Percentiles rank a stretch among this genome's conserved stretches.
These are phyloP conservation scores for Dictyostelium citrinum DNA, from an alignment of 78 protist species.

Conservation along the genomic window DNA sequence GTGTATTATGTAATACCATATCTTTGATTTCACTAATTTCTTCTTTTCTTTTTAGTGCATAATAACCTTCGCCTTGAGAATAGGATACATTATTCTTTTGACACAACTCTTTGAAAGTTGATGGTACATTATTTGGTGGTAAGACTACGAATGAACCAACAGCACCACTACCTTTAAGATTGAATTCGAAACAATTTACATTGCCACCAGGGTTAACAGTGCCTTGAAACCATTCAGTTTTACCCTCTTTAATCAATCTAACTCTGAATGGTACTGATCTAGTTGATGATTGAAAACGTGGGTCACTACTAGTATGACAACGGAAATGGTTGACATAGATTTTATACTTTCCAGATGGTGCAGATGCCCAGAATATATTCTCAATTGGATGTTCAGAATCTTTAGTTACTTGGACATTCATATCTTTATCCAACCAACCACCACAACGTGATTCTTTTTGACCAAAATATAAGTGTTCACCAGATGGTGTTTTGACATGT, in stretches of 20 bases:
- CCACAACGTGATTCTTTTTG: constrained; percentile 9
- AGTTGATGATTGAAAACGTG: not conserved
- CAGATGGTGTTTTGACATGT: not conserved
- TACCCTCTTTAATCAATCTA: not conserved
- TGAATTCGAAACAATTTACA: not conserved
- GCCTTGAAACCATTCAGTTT: not conserved
- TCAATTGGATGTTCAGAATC: constrained; percentile 7
- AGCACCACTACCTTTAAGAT: constrained; percentile 1
- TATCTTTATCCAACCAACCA: constrained; percentile 23
- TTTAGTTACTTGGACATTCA: not conserved
- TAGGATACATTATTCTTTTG: not conserved
- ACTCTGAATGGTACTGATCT: constrained; percentile 20
- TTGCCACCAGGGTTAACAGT: not conserved
- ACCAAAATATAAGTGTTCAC: constrained; percentile 22
- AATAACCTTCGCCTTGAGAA: constrained; percentile 15
- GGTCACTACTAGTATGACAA: not conserved
- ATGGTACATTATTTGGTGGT: not conserved
- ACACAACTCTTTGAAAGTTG: constrained; percentile 5
- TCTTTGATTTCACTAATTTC: not conserved
- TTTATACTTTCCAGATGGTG: not conserved
- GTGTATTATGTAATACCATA: not conserved
- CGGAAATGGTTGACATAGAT: not conserved
- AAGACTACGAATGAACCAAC: constrained; percentile 8
- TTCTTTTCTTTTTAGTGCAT: constrained; percentile 34
- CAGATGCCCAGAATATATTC: constrained; percentile 22